phyloP scores from a whole-genome alignment of 2,329 filamentous ascomycete species.

The Lasiodiplodia theobromae region DNA sequence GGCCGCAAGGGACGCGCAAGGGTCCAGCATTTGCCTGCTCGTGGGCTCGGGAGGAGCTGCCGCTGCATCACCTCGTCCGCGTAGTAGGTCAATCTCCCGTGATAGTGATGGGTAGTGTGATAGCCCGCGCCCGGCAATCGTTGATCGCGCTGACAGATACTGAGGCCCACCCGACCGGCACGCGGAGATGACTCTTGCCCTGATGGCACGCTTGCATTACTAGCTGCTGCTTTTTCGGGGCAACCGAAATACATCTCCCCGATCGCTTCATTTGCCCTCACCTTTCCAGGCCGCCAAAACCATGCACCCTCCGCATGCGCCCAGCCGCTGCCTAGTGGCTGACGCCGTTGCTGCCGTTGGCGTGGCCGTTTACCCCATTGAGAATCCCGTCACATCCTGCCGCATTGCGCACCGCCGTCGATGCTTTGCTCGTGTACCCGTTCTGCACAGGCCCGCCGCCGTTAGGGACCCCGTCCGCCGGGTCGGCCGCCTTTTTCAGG shows the following conservation, averaged over 20 bases:
- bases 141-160: conserved; percentile 13
- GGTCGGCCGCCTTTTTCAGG: conserved; percentile 36
- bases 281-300: background rate
- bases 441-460: conserved; percentile 30
- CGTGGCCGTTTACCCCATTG: conserved; percentile 22
- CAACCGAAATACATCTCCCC: conserved; percentile 20
- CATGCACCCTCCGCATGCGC: conserved; percentile 3
- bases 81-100: conserved; percentile 20
- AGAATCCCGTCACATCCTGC: conserved; percentile 39
- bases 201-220: conserved; percentile 12
- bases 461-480: conserved; percentile 32
- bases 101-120: background rate
- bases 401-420: conserved; percentile 33
- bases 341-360: conserved; percentile 6
- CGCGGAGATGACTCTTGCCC: conserved; percentile 22
- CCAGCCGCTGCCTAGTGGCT: conserved; percentile 5
- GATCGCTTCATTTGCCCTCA: conserved; percentile 14
- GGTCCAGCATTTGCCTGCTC: conserved; percentile 3
- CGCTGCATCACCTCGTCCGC: background rate
- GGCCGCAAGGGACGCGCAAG: conserved; percentile 17
- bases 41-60: conserved; percentile 12
- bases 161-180: background rate
- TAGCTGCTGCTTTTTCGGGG: conserved; percentile 19
- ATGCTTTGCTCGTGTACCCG: conserved; percentile 12
- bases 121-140: conserved; percentile 2